A percentile compares a stretch with the other conserved stretches of the same genome.
phyloP scores from a whole-genome alignment of 352 stramenopile genomes.

The Phytophthora hybrid region DNA sequence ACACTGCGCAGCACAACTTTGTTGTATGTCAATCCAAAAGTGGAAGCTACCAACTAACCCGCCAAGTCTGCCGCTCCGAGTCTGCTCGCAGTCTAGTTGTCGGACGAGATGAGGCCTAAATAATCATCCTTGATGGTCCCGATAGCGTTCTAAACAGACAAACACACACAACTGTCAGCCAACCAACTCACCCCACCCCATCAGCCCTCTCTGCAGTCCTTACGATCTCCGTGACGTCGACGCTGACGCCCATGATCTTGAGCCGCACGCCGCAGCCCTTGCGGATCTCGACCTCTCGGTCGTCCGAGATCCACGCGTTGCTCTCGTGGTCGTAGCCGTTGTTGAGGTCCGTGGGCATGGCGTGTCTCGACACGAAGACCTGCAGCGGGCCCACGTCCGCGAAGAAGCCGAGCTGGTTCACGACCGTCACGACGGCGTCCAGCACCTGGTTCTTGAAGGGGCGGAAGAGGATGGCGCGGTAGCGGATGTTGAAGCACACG shows the following conservation, averaged over 20 bases:
- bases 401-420: slow-evolving; percentile 98
- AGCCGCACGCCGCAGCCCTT: slow-evolving; percentile 96
- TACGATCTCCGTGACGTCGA: slow-evolving; percentile 96
- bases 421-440: slow-evolving; percentile 96
- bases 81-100: slow-evolving; percentile 56
- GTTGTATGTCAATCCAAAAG: slow-evolving; percentile 26
- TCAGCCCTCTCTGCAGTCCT: slow-evolving; percentile 1
- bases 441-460: slow-evolving; percentile 98
- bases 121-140: slow-evolving; percentile 99
- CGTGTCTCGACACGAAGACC: slow-evolving; percentile 97
- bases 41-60: slow-evolving; percentile 10
- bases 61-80: background rate
- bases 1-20: too few species aligned
- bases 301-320: slow-evolving; percentile 97
- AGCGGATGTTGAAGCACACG: slow-evolving; percentile 97
- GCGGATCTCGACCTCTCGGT: slow-evolving; percentile 97
- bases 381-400: slow-evolving; percentile 95
- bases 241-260: slow-evolving; percentile 97
- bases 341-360: slow-evolving; percentile 95
- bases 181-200: slow-evolving; percentile 14
- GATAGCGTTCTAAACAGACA: slow-evolving; percentile 90
- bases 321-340: slow-evolving; percentile 97
- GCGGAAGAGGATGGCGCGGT: slow-evolving; percentile 96
- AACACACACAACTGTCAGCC: slow-evolving; percentile 12
- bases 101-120: slow-evolving; percentile 95